A percentile compares a stretch with the other conserved stretches of the same genome.
These are phyloP conservation scores for Pyrus pyrifolia DNA, from an alignment of 306 rosid species.

Conservation along the genomic window DNA sequence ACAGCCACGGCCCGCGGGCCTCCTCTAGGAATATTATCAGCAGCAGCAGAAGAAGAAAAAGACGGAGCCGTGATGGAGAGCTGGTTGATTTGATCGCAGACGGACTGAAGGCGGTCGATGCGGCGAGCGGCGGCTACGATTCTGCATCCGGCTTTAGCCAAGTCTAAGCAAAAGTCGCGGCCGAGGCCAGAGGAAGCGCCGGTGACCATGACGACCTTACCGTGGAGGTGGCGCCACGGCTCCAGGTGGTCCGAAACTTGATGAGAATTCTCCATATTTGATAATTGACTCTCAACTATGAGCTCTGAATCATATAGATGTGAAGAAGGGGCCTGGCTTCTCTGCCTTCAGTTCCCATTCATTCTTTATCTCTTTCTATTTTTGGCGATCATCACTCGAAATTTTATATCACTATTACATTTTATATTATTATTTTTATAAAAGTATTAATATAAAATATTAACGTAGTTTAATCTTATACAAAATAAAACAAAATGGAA, in stretches of 20 bases:
- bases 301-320: too few species aligned
- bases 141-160: conserved; percentile 58
- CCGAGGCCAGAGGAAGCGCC: conserved; percentile 83
- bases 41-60: neutral
- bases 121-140: conserved; percentile 69
- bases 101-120: conserved; percentile 48
- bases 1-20: conserved; percentile 39
- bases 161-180: conserved; percentile 55
- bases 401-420: too few species aligned
- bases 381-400: too few species aligned
- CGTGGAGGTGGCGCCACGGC: conserved; percentile 45
- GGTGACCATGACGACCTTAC: conserved; percentile 74
- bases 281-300: too few species aligned
- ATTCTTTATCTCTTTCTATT: too few species aligned
- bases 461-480: too few species aligned
- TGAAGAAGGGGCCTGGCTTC: too few species aligned
- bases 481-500: too few species aligned
- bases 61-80: neutral
- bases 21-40: neutral
- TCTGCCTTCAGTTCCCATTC: too few species aligned
- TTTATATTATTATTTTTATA: too few species aligned
- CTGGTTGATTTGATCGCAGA: conserved; percentile 48
- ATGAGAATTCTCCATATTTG: conserved; percentile 25
- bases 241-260: conserved; percentile 27
- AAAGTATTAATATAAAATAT: too few species aligned